Evolutionary conservation across 495 filamentous ascomycete species (phyloP).

Genomic region (Penicillium malachiteum): DNA sequence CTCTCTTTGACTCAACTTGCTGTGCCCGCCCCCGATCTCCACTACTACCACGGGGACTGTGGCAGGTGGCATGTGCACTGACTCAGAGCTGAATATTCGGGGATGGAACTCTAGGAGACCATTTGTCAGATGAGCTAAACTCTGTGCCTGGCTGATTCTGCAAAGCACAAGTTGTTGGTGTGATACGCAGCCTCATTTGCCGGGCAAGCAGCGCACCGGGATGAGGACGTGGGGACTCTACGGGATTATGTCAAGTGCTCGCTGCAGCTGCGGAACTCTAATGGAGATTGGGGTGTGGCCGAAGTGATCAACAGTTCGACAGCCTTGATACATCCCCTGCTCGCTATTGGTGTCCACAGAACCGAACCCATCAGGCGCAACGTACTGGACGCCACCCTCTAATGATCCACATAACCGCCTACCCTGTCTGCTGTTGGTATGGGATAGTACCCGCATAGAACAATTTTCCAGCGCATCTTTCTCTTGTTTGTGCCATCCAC

Average conservation of each 20-base stretch:
- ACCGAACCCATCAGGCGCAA: constrained; percentile 18
- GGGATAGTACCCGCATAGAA: constrained; percentile 4
- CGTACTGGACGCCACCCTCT: constrained; percentile 16
- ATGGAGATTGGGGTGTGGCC: constrained; percentile 19
- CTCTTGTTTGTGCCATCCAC: constrained; percentile 8
- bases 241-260: constrained; percentile 35
- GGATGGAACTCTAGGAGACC: constrained; percentile 8
- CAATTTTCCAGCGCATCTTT: constrained; percentile 1
- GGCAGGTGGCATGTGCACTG: constrained; percentile 14
- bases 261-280: constrained; percentile 31
- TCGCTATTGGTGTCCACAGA: constrained; percentile 9
- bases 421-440: constrained; percentile 28
- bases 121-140: constrained; percentile 26
- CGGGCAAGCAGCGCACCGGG: constrained; percentile 15
- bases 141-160: constrained; percentile 23
- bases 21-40: constrained; percentile 11
- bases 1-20: not conserved
- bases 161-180: constrained; percentile 30
- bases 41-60: constrained; percentile 9
- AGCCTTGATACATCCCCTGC: constrained; percentile 13
- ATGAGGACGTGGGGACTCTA: constrained; percentile 1
- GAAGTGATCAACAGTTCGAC: constrained; percentile 21
- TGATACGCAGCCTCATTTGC: constrained; percentile 27
- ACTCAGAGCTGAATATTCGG: not conserved
- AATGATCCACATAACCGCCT: constrained; percentile 37